Evolutionary conservation across 1,284 basidiomycete genomes (phyloP).

Genomic region (Macrocystidia cucumis): DNA sequence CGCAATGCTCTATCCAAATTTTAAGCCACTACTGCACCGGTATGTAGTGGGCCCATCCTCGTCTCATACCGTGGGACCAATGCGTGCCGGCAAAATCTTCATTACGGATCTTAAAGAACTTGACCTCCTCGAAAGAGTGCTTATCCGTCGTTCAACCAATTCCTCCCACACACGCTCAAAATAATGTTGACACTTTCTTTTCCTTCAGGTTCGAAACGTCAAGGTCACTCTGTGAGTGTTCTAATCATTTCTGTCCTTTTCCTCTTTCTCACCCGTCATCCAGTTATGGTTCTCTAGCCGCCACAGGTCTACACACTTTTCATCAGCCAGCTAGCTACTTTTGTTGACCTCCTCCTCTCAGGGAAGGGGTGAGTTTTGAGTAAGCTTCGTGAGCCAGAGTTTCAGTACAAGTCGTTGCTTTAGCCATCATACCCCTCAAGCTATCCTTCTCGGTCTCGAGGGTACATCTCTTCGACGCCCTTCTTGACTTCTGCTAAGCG

Average conservation of each 20-base stretch:
- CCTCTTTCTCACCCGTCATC: constrained; percentile 3
- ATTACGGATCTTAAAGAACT: constrained; percentile 70
- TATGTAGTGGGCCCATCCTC: constrained; percentile 40
- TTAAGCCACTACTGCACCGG: constrained; percentile 8
- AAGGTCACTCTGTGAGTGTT: constrained; percentile 76
- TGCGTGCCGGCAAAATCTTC: constrained; percentile 89
- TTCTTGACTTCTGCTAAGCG: constrained; percentile 2
- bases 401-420: constrained; percentile 2
- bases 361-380: constrained; percentile 66
- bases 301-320: constrained; percentile 46
- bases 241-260: constrained; percentile 6
- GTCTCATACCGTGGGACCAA: constrained; percentile 73
- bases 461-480: constrained; percentile 28
- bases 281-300: constrained; percentile 73
- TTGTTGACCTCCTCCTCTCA: constrained; percentile 13
- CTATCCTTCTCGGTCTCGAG: constrained; percentile 87
- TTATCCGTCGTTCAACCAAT: constrained; percentile 9
- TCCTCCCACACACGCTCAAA: background rate
- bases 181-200: constrained; percentile 3
- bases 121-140: constrained; percentile 64
- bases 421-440: constrained; percentile 93
- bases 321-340: constrained; percentile 4
- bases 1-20: constrained; percentile 16
- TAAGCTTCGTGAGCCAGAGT: background rate
- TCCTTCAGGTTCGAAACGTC: constrained; percentile 57